Percentiles rank a stretch among this genome's conserved stretches.
Evolutionary conservation across 768 basidiomycete species (phyloP).

Genomic region (Hirschioporus abietinus): DNA sequence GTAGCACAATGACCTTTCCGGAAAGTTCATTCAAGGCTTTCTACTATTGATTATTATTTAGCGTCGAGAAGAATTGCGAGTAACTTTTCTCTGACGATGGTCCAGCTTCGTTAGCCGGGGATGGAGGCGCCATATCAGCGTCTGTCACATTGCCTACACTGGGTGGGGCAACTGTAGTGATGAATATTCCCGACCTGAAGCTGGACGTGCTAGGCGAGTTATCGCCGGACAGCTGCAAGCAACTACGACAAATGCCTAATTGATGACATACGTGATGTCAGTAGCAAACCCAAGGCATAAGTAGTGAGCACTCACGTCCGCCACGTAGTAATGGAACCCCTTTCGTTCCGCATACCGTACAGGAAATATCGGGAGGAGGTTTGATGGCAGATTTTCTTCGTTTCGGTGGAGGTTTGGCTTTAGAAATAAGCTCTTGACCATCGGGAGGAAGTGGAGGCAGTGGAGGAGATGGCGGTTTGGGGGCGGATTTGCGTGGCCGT

Average conservation of each 20-base stretch:
- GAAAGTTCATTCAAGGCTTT: neutral
- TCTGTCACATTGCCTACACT: neutral
- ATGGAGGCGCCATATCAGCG: neutral
- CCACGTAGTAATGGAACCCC: constrained; percentile 75
- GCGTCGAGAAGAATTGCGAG: neutral
- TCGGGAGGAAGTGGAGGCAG: neutral
- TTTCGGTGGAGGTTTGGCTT: constrained; percentile 30
- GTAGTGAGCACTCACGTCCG: constrained; percentile 48
- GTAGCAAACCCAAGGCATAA: constrained; percentile 5
- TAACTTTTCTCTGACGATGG: neutral
- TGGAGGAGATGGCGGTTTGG: neutral
- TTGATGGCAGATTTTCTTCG: constrained; percentile 28
- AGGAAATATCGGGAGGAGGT: constrained; percentile 39
- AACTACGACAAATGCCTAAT: constrained; percentile 57
- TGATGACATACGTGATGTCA: no score
- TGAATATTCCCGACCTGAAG: neutral
- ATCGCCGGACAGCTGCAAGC: neutral
- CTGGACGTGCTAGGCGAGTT: neutral
- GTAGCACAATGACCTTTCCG: no score
- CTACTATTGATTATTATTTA: neutral
- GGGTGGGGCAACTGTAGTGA: neutral
- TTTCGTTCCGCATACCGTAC: constrained; percentile 54
- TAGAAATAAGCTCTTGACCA: constrained; percentile 11
- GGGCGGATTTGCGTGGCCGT: neutral
- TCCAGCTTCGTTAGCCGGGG: neutral